These are phyloP conservation scores for Cucurbitaria berberidis DNA, from an alignment of 2,329 filamentous ascomycete species.

Conservation along the genomic window DNA sequence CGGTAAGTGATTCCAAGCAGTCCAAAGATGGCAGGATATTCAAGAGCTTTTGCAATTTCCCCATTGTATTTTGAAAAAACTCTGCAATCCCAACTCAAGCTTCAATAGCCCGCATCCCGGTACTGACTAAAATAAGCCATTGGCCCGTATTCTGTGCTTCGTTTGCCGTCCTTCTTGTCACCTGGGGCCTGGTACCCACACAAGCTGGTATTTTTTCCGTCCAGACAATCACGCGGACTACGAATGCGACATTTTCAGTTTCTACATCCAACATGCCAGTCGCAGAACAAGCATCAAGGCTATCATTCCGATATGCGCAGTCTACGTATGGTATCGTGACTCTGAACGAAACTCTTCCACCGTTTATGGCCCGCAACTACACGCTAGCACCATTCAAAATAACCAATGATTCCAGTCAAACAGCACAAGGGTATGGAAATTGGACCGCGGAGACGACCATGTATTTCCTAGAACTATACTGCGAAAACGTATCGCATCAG, in stretches of 20 bases:
- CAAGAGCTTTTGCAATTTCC: too few relatives aligned
- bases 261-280: constrained; percentile 38
- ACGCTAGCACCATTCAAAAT: constrained; percentile 54
- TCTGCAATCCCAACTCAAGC: not conserved
- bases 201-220: constrained; percentile 62
- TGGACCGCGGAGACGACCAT: constrained; percentile 37
- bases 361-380: constrained; percentile 54
- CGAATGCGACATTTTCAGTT: constrained; percentile 6
- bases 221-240: constrained; percentile 29
- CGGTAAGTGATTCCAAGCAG: constrained; percentile 20
- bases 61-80: too few relatives aligned
- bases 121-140: constrained; percentile 50
- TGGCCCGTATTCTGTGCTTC: constrained; percentile 61
- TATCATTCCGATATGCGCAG: constrained; percentile 52
- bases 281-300: constrained; percentile 28
- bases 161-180: constrained; percentile 57
- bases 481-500: constrained; percentile 19
- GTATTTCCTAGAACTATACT: constrained; percentile 45
- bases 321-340: constrained; percentile 55
- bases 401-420: constrained; percentile 2
- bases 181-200: constrained; percentile 62
- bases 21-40: not conserved
- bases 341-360: constrained; percentile 54
- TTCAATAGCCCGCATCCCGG: not conserved
- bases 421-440: constrained; percentile 7